Evolutionary conservation across 192 early-diverging fungal species (phyloP), one percentile per base, ranked within the genome.

Genomic region (Obelidium mucronatum): DNA sequence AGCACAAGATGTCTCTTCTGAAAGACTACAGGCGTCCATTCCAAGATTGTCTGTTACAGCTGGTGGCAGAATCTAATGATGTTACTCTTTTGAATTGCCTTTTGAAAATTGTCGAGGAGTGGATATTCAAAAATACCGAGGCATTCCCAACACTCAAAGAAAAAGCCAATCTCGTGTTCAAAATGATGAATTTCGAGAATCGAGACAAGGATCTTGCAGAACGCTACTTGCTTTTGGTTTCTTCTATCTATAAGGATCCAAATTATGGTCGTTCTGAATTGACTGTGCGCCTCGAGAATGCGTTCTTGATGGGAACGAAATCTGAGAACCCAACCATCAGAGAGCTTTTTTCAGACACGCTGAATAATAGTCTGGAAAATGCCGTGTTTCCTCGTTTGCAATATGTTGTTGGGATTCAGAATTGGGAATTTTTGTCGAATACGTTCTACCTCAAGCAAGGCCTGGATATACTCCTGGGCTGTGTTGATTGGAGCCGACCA

Each of bases 71-170:
- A 56, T 90, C 93, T 4, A 90, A 87, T n/a, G 91, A 95, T 62
- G 76, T 86, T 11, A 89, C 87, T 36, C 81, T 99, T 19, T 81
- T 93, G 13, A 80, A 90, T 6, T 86, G 88, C 2, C 91, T 98
- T 31, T 81, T 98, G 62, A 88, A 90, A 17, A 93, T 98, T 86
- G 88, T 93, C 8, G 87, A 91, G 34, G 90, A 92, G 54, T 99
- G 98, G 98, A 88, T 98, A 1, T 80, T 93, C 42, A 89, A 87
- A n/a, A 84, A 89, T 30, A 84, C 85, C 5, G 95, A 96, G 60
- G 85, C 92, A 1, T 97, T 97, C 83, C 98, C 98, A 1, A 98
- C 98, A 3, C 88, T 94, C 69, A 97, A 96, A 81, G 98, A 99
- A 71, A 98, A 99, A 80, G 92, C 96, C 4, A 93, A 91, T 65